Percentiles rank a stretch among this genome's conserved stretches.
These are phyloP conservation scores for Tetrahymena thermophila DNA, from an alignment of 73 alveolate genomes.

Conservation along the genomic window DNA sequence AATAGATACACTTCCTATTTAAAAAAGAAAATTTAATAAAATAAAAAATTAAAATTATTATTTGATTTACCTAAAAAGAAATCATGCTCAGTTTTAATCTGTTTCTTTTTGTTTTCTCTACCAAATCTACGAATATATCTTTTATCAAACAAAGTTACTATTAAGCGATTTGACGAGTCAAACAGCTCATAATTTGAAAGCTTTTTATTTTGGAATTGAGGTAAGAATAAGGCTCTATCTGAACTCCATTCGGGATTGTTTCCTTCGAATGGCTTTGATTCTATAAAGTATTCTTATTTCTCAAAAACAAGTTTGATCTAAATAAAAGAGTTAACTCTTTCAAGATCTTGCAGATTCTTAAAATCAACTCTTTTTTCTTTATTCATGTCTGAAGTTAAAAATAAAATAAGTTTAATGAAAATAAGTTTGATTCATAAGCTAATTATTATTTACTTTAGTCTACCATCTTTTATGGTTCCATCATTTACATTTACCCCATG, in stretches of 20 bases:
- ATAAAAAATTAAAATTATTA: too few species aligned
- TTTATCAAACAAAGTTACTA: conserved; percentile 87
- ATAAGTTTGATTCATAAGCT: neutral
- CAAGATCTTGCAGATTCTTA: conserved; percentile 4
- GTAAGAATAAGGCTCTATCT: conserved; percentile 44
- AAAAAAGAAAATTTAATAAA: neutral
- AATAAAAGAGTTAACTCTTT: conserved; percentile 76
- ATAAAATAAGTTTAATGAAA: neutral
- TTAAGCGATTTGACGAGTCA: conserved; percentile 76
- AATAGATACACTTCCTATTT: conserved; percentile 22
- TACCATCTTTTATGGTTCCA: conserved; percentile 2
- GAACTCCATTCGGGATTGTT: conserved; percentile 98
- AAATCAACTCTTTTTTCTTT: conserved; percentile 6
- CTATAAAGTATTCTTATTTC: conserved; percentile 61
- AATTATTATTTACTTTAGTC: neutral
- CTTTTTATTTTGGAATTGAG: conserved; percentile 16
- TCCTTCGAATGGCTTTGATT: conserved; percentile 89
- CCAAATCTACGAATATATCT: conserved; percentile 23
- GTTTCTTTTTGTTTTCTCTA: conserved; percentile 27
- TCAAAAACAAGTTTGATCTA: conserved; percentile 74
- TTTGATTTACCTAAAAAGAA: neutral
- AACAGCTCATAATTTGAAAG: conserved; percentile 80
- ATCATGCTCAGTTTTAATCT: conserved; percentile 19
- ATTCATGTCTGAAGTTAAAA: neutral
- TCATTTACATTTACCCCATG: neutral